phyloP scores from a whole-genome alignment of 2,329 filamentous ascomycete genomes.

The Pseudogymnoascus sp. region DNA sequence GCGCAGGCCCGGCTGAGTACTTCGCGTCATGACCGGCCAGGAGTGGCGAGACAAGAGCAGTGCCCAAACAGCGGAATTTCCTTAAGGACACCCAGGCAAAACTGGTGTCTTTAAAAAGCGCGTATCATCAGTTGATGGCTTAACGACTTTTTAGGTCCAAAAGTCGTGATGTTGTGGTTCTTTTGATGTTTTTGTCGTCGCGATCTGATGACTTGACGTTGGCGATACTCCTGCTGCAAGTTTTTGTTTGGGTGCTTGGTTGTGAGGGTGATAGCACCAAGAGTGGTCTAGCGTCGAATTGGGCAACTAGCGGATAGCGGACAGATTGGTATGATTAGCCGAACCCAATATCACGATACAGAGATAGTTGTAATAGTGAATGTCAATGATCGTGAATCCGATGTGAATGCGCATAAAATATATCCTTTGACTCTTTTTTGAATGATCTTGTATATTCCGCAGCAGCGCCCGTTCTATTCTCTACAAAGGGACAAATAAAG shows the following conservation, averaged over 20 bases:
- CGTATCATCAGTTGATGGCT: conserved; percentile 23
- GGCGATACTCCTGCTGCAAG: conserved; percentile 10
- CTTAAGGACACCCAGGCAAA: conserved; percentile 13
- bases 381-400: background rate
- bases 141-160: conserved; percentile 15
- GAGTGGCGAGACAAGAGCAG: background rate
- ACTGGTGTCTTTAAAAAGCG: conserved; percentile 11
- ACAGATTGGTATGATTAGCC: conserved; percentile 3
- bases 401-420: background rate
- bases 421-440: background rate
- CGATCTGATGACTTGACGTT: conserved; percentile 12
- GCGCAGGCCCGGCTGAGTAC: conserved; percentile 10
- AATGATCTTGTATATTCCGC: background rate
- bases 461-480: background rate
- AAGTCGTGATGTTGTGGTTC: conserved; percentile 18
- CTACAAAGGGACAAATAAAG: background rate
- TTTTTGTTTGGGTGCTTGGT: conserved; percentile 10
- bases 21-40: conserved; percentile 9
- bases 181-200: conserved; percentile 16
- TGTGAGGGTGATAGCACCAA: conserved; percentile 5
- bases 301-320: background rate
- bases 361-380: background rate
- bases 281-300: background rate
- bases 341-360: conserved; percentile 7
- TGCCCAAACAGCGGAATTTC: conserved; percentile 8